Evolutionary conservation across 1,284 basidiomycete species (phyloP), one percentile per base, ranked within the genome.

Genomic region (Porodaedalea pini): DNA sequence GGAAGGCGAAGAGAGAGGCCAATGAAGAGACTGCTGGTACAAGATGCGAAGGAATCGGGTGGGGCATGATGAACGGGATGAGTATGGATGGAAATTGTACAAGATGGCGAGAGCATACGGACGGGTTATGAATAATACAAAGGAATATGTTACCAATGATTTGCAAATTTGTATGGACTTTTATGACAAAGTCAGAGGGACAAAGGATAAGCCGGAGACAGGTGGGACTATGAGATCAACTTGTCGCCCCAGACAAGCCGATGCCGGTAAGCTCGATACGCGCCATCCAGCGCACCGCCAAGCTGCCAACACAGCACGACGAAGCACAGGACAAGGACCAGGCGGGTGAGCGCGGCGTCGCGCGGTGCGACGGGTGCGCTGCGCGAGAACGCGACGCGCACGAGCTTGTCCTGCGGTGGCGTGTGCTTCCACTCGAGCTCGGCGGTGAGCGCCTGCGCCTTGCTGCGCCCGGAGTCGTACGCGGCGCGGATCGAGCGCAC

Each of bases 181-280:
- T 44, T 44, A 1, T 1, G 7, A 7, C 11, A 2, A 10, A 5
- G 11, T 19, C 11, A 1, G 21, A 43, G n/a, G 15, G 10, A 27
- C 21, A n/a, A 15, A 21, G 40, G 29, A 10, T 11, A 34, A 34
- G 32, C 5, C 4, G 34, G 25, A 52, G 4, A 34, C 4, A 40
- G 31, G 21, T 5, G 19, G 17, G 45, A 51, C 29, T 52, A 89
- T 37, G 82, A 86, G 77, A 88, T 85, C 57, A 90, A 73, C 54
- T 82, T 78, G 65, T 87, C 85, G 43, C 87, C 87, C 86, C 87
- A 90, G 13, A 90, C 79, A 25, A 88, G 77, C 44, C 86, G 74
- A 63, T 88, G 81, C 62, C 82, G 75, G 66, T 90, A 84, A 13
- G 87, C 87, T 36, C 83, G 75, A 56, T 86, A 83, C 29, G 79